A percentile compares a stretch with the other conserved stretches of the same genome.
Conservation (phyloP, 257 asterid genomes). For the Cruciata laevipes region DNA sequence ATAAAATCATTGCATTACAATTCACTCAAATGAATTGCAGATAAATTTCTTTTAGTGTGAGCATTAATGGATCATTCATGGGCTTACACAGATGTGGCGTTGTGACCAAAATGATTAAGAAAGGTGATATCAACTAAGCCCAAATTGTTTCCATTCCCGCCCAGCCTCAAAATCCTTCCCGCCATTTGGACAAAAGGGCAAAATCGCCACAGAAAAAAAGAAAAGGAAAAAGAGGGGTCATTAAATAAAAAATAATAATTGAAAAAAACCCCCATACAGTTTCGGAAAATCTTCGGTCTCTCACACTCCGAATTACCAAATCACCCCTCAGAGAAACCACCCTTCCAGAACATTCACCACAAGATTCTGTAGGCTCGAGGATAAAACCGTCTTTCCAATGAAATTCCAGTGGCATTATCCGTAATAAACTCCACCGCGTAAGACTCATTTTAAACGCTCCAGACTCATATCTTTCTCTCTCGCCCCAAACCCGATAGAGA, state of each 20-base stretch:
- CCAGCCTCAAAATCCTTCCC: slow-evolving; percentile 19
- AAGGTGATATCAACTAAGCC: no score
- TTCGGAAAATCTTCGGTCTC: background rate
- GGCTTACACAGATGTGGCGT: no score
- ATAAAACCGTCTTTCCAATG: background rate
- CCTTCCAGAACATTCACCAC: background rate
- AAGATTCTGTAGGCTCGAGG: background rate
- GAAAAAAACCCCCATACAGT: background rate
- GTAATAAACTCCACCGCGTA: background rate
- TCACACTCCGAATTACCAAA: background rate
- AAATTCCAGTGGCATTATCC: slow-evolving; percentile 4
- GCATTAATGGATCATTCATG: no score
- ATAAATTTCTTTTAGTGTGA: no score
- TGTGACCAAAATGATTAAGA: no score
- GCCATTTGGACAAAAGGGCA: slow-evolving; percentile 19
- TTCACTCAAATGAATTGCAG: no score
- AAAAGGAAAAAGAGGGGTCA: no score
- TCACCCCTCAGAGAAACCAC: background rate
- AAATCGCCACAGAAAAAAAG: background rate
- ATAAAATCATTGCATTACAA: no score
- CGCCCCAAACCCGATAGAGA: background rate
- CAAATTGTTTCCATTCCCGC: slow-evolving; percentile 3
- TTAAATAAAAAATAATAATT: no score
- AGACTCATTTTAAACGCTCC: background rate
- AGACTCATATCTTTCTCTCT: no score